Percentiles rank a stretch among this genome's conserved stretches.
phyloP scores from a whole-genome alignment of 192 early-diverging fungal species.

The Backusella westeae region DNA sequence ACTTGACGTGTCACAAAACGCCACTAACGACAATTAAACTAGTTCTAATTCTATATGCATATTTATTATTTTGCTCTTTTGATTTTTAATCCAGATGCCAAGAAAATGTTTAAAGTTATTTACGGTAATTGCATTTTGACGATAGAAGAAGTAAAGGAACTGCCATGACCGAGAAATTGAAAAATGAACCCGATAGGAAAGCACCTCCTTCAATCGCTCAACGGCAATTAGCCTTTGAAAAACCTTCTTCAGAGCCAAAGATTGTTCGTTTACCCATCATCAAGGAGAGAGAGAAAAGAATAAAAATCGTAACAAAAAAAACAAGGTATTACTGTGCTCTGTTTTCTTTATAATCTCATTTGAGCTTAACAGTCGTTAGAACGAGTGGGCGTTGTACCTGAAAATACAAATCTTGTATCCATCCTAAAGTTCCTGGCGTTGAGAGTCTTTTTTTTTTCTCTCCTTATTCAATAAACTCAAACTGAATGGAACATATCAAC shows the following conservation, averaged over 20 bases:
- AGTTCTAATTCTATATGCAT: too few relatives aligned
- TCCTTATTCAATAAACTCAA: too few relatives aligned
- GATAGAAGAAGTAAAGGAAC: not conserved
- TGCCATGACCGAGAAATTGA: not conserved
- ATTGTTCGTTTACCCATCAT: not conserved
- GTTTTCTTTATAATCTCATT: too few relatives aligned
- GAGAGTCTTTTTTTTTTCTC: too few relatives aligned
- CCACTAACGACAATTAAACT: too few relatives aligned
- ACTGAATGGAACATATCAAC: too few relatives aligned
- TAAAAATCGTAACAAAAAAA: too few relatives aligned
- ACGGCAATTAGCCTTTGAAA: not conserved
- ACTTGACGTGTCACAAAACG: too few relatives aligned
- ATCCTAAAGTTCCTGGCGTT: too few relatives aligned
- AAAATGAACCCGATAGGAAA: not conserved
- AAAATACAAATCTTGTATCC: too few relatives aligned
- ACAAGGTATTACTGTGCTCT: not conserved
- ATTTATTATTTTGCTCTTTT: not conserved
- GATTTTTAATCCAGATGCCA: slow-evolving; percentile 26
- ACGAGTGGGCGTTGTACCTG: too few relatives aligned
- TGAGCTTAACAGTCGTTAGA: too few relatives aligned
- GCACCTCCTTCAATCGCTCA: not conserved
- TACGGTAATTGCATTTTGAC: slow-evolving; percentile 23
- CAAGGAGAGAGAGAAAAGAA: not conserved
- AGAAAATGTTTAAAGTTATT: slow-evolving; percentile 33
- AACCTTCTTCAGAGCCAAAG: not conserved